Base-by-base conservation (phyloP, 805 yeast genomes). In the Zygosaccharomyces bailii region DNA sequence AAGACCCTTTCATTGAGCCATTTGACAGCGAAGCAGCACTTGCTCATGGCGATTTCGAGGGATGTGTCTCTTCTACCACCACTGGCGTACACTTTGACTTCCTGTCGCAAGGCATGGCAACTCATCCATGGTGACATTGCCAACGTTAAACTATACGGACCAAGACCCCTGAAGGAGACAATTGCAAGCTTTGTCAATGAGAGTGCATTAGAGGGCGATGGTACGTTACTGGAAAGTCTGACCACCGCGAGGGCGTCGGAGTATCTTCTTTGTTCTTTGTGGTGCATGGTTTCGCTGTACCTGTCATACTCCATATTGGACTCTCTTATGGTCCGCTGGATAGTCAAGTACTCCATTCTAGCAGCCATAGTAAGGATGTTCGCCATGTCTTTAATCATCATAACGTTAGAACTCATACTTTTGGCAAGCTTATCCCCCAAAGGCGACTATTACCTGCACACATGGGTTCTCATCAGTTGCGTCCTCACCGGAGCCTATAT, bases 391-490 rank as follows among this genome's bases (percentile, higher is more conserved):
- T 69, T 89, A 30, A 72, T 89, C 11, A 72, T 87, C 42, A 75
- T 85, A 11, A 76, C 86, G 5, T 69, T 84, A 24, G 88, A 87
- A 56, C 82, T 84, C 53, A 72, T 84, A 34, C 67, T 87, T 35
- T 70, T 84, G 32, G 70, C 84, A 19, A 73, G 87, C 21, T 76
- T 86, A 58, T 82, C 89, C 39, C 83, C 85, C 38, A 79, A 84
- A 34, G 78, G 80, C 48, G 76, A 80, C 48, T 84, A 86, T 61
- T 80, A 86, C 33, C 66, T 91, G 48, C 96, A 90, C 53, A 84
- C 91, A 7, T 91, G 98, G 97, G 86, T 91, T 20, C 62, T 89
- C 31, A 86, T 88, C n/a, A 82, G 95, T 41, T 87, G 96, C 61
- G 75, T 84, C 7, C 71, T 88, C 40, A 91, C 98, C 0, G 71